Conservation (phyloP, 768 basidiomycete species). For the Coprinopsis marcescibilis region DNA sequence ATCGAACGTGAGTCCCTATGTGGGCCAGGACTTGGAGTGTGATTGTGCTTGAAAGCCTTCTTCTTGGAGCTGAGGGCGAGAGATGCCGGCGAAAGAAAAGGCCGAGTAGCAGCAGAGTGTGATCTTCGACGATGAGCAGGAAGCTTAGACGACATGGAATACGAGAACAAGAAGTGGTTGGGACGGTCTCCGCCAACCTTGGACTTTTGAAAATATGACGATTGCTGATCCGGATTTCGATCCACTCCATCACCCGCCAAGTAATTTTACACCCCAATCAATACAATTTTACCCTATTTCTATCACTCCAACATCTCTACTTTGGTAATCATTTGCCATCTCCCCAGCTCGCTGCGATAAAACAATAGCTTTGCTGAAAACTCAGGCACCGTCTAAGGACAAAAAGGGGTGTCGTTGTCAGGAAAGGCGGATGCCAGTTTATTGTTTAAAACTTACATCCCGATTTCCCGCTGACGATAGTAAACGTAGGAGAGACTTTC, state of each 20-base stretch:
- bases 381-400: neutral
- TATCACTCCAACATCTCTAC: neutral
- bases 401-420: neutral
- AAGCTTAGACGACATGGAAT: constrained; percentile 21
- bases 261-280: neutral
- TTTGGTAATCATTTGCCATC: neutral
- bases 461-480: neutral
- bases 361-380: neutral
- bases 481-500: neutral
- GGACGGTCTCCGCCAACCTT: neutral
- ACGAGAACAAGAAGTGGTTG: constrained; percentile 20
- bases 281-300: neutral
- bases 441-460: neutral
- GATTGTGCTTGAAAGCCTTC: constrained; percentile 19
- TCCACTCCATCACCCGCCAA: neutral
- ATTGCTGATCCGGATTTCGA: neutral
- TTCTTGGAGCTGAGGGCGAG: constrained; percentile 34
- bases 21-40: constrained; percentile 18
- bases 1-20: constrained; percentile 17
- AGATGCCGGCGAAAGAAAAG: constrained; percentile 2
- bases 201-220: neutral
- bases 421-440: too few relatives aligned
- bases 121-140: constrained; percentile 46
- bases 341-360: neutral
- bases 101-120: constrained; percentile 40